A percentile compares a stretch with the other conserved stretches of the same genome.
phyloP scores from a whole-genome alignment of 2,329 filamentous ascomycete species.

The Acephala macrosclerotiorum region DNA sequence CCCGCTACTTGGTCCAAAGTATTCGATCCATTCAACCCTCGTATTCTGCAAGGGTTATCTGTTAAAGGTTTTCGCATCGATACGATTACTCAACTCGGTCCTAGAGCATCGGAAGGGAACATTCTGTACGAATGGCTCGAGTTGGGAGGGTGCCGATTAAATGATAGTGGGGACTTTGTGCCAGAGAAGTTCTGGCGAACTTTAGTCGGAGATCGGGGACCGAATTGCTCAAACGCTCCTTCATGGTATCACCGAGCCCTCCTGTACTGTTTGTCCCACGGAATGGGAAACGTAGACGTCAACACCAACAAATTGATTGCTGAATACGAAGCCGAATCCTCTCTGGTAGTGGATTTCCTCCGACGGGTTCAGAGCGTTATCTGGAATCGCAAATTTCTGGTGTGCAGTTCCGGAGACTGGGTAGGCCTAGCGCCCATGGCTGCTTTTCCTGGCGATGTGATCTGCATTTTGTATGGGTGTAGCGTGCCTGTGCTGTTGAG shows the following conservation, averaged over 20 bases:
- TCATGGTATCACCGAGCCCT: conserved; percentile 25
- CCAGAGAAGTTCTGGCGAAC: conserved; percentile 29
- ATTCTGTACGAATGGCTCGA: conserved; percentile 28
- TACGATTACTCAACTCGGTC: conserved; percentile 19
- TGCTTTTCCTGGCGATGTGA: conserved; percentile 14
- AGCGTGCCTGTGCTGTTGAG: conserved; percentile 29
- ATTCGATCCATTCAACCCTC: background rate
- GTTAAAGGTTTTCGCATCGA: conserved; percentile 21
- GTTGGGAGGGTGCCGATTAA: conserved; percentile 12
- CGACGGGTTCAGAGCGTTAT: conserved; percentile 28
- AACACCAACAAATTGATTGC: conserved; percentile 22
- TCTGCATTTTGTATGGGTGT: conserved; percentile 27
- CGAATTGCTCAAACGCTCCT: conserved; percentile 14
- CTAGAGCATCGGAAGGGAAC: conserved; percentile 23
- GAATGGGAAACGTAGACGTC: conserved; percentile 19
- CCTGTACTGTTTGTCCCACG: conserved; percentile 15
- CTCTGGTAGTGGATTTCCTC: conserved; percentile 25
- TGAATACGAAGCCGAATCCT: conserved; percentile 10
- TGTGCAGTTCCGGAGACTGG: background rate
- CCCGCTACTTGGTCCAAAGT: background rate
- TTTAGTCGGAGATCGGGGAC: conserved; percentile 29
- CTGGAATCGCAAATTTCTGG: conserved; percentile 29
- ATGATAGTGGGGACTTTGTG: conserved; percentile 5
- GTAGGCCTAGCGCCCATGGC: conserved; percentile 20
- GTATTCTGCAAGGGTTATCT: background rate